phyloP scores from a whole-genome alignment of 2,329 filamentous ascomycete genomes.

The Chaetomiaceae sp. region DNA sequence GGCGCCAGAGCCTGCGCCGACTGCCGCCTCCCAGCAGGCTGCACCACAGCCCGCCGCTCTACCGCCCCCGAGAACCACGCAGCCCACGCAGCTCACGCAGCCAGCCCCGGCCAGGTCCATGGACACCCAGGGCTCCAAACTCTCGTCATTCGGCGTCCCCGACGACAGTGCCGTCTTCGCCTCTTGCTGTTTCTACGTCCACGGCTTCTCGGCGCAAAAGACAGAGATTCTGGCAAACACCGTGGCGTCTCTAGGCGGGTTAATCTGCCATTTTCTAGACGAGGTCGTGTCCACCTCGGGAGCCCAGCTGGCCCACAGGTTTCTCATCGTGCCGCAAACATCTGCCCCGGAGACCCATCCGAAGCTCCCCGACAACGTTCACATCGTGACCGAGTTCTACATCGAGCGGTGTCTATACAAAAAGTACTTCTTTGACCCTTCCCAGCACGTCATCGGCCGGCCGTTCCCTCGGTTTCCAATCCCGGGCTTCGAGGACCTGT shows the following conservation, averaged over 20 bases:
- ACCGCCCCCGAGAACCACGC: neutral
- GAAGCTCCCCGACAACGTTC: slow-evolving; percentile 36
- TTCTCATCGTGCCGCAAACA: slow-evolving; percentile 52
- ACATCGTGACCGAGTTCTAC: slow-evolving; percentile 82
- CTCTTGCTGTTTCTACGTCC: slow-evolving; percentile 54
- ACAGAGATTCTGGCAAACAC: slow-evolving; percentile 45
- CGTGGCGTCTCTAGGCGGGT: slow-evolving; percentile 46
- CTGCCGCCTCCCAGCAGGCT: neutral
- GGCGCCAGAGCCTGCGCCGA: slow-evolving; percentile 27
- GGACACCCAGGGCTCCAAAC: slow-evolving; percentile 24
- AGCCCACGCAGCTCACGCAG: neutral
- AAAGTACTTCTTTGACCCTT: slow-evolving; percentile 66
- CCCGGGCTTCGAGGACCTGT: slow-evolving; percentile 62
- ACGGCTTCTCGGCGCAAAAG: slow-evolving; percentile 54
- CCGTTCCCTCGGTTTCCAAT: slow-evolving; percentile 72
- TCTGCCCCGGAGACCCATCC: slow-evolving; percentile 46
- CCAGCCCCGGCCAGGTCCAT: slow-evolving; percentile 12
- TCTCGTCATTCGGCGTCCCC: slow-evolving; percentile 25
- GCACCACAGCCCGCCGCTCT: neutral
- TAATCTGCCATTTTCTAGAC: slow-evolving; percentile 40
- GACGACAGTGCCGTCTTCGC: slow-evolving; percentile 46
- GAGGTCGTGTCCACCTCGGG: slow-evolving; percentile 35
- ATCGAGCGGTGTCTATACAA: slow-evolving; percentile 81
- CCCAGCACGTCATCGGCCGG: slow-evolving; percentile 66
- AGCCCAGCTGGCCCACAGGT: slow-evolving; percentile 37